Percentiles rank a stretch among this genome's conserved stretches.
phyloP scores from a whole-genome alignment of 331 rosid species.

The Phaseolus coccineus region DNA sequence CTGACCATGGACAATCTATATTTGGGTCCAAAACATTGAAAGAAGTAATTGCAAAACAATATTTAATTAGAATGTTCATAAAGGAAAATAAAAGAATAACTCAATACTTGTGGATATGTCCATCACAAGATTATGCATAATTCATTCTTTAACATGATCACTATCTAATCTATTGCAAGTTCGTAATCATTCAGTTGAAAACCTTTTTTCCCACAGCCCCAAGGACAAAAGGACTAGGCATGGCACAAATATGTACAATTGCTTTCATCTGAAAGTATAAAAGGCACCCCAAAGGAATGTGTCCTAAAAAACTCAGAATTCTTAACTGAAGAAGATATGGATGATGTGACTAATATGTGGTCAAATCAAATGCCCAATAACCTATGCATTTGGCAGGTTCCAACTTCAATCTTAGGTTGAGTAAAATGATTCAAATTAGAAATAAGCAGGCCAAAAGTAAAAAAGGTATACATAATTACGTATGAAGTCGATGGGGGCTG shows the following conservation, averaged over 20 bases:
- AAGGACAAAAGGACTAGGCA: not conserved
- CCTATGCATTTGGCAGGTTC: not conserved
- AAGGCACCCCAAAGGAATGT: constrained; percentile 2
- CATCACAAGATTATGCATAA: constrained; percentile 7
- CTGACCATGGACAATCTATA: constrained; percentile 12
- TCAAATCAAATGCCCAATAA: constrained; percentile 20
- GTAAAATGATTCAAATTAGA: not conserved
- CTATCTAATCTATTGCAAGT: not conserved
- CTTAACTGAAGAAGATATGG: not conserved
- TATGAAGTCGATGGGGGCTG: not conserved
- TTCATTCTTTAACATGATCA: constrained; percentile 7
- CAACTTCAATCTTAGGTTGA: not conserved
- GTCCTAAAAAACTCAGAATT: not conserved
- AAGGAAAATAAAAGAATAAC: not conserved
- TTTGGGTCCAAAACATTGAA: constrained; percentile 33
- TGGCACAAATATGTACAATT: not conserved
- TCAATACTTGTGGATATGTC: constrained; percentile 18
- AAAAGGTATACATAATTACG: not conserved
- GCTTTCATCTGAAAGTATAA: constrained; percentile 3
- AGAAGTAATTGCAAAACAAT: constrained; percentile 5
- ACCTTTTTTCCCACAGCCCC: not conserved
- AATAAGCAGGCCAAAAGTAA: not conserved
- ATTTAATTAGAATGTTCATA: constrained; percentile 18
- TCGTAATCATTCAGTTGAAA: not conserved
- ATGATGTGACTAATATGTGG: not conserved